These are phyloP conservation scores for Jatropha curcas DNA, from an alignment of 345 rosid genomes.

Conservation along the genomic window DNA sequence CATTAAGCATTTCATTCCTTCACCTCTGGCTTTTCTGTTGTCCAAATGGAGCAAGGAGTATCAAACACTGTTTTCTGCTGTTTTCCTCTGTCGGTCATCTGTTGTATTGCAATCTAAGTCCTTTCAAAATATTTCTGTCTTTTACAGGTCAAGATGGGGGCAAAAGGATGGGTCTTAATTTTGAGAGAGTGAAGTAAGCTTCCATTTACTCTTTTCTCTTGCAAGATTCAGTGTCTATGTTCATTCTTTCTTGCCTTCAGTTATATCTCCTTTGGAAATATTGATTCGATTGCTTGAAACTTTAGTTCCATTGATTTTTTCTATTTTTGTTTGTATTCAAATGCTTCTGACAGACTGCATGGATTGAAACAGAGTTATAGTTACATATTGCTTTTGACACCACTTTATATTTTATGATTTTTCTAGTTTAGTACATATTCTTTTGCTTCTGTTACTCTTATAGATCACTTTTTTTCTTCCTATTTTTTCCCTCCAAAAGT, in stretches of 20 bases:
- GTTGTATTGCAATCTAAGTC: not conserved
- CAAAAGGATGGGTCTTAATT: conserved; percentile 90
- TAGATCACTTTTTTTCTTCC: not conserved
- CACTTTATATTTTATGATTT: no score
- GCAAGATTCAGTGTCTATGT: no score
- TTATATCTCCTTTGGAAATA: not conserved
- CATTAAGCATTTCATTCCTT: no score
- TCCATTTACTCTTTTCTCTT: not conserved
- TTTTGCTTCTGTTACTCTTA: not conserved
- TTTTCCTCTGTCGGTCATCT: not conserved
- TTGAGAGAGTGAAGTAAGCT: conserved; percentile 85
- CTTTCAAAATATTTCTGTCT: conserved; percentile 1
- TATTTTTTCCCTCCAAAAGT: not conserved
- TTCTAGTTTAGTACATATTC: not conserved
- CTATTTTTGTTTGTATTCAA: not conserved
- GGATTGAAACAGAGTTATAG: not conserved
- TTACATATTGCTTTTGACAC: not conserved
- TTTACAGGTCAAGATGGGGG: conserved; percentile 84
- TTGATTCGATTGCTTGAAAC: not conserved
- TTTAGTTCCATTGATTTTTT: no score
- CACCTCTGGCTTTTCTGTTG: no score
- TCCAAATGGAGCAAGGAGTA: no score
- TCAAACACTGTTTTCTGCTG: no score
- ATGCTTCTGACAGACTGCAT: no score
- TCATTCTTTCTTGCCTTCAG: not conserved